These are phyloP conservation scores for Phalaenopsis hybrid DNA, from an alignment of 116 monocot species.

Conservation along the genomic window DNA sequence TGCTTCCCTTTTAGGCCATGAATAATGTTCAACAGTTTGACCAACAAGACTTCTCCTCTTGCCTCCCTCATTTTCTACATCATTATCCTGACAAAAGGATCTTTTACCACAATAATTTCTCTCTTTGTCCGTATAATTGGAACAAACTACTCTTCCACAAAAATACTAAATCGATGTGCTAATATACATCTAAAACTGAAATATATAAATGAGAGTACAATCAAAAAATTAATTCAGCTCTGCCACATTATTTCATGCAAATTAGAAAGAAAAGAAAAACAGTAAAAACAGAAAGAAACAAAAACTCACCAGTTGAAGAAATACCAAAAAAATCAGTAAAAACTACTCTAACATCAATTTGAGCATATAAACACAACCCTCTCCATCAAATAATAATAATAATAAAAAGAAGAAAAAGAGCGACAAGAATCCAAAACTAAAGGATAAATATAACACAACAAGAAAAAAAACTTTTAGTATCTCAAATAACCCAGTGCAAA, in stretches of 20 bases:
- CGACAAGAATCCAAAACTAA: not conserved
- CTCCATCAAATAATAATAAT: not conserved
- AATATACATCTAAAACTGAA: not conserved
- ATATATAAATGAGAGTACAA: not conserved
- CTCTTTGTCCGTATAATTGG: slow-evolving; percentile 1
- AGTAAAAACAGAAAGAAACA: not conserved
- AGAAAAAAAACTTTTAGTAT: not conserved
- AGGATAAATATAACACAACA: not conserved
- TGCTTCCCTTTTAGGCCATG: slow-evolving; percentile 64
- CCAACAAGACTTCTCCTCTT: slow-evolving; percentile 11
- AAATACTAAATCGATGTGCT: not conserved
- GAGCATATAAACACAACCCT: not conserved
- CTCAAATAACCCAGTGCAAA: not conserved
- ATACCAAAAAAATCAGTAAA: not conserved
- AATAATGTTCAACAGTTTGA: slow-evolving; percentile 49
- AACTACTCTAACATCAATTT: not conserved
- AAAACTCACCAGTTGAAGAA: not conserved
- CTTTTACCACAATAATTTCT: slow-evolving; percentile 5
- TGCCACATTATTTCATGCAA: not conserved
- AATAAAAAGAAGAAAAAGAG: not conserved
- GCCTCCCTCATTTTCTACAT: slow-evolving; percentile 1
- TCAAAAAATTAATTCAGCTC: not conserved
- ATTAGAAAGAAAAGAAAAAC: not conserved
- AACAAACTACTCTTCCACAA: not conserved
- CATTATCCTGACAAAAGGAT: not conserved